Base-by-base conservation (phyloP, 208 protist genomes). In the Phytomonas sp. region DNA sequence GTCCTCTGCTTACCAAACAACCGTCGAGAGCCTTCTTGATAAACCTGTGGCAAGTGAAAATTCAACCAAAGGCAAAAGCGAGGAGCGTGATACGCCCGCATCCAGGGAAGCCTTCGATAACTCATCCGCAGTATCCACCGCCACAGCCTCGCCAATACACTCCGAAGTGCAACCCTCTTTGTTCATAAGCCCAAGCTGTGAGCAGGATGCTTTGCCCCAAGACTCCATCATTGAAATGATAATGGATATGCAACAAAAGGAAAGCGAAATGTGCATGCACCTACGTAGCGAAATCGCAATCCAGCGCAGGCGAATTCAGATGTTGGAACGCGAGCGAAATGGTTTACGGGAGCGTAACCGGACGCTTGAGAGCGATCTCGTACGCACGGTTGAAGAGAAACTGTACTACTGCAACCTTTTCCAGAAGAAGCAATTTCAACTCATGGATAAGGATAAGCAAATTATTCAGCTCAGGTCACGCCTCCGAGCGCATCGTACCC, bases 391-490 rank as follows among this genome's bases (percentile, higher is more conserved):
- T 59, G 73, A 80, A 29, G 77, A 87, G 62, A 89, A 89, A 72
- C 73, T 96, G 36, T 73, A 87, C 52, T 86, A 78, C 63, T 86
- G 76, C 69, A 96, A 93, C 67, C 40, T 86, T 32, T 66, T 77
- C n/a, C 91, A 96, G 72, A 76, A 94, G 74, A 88, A 85, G 72
- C 77, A 89, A 71, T 59, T 89, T n/a, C 70, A 77, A 6, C 66
- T 94, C 4, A 69, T 78, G 12, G 80, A 90, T 40, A 70, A 82
- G 26, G 80, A 86, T 29, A 77, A 83, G 4, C 79, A 75, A 26
- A 84, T 94, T 32, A 60, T 62, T 2, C 91, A 88, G 69, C 80
- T 94, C 52, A 93, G 91, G 67, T 91, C 86, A 26, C 83, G 88
- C 29, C 69, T 96, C 33, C 91, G 91, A 29, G 86, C 83, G 26